Conservation (phyloP, 2,329 filamentous ascomycete genomes). For the Lachnellula arida region DNA sequence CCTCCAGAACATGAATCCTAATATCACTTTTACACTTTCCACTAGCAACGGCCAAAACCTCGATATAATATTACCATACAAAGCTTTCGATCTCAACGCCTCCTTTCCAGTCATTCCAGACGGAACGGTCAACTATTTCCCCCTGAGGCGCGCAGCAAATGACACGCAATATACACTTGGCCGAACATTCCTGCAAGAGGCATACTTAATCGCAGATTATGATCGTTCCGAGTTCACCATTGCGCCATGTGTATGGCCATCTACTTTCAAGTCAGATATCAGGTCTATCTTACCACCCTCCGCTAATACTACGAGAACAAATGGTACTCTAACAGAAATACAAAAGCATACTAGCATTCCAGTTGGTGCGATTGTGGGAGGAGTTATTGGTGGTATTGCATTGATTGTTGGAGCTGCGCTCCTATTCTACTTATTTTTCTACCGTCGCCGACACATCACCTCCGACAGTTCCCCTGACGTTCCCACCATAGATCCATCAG, state of each 20-base stretch:
- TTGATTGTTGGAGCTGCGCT: no score
- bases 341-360: no score
- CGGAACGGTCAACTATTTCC: conserved; percentile 31
- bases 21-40: conserved; percentile 31
- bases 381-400: no score
- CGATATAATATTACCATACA: conserved; percentile 32
- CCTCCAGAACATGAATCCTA: conserved; percentile 26
- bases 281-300: conserved; percentile 13
- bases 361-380: no score
- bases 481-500: no score
- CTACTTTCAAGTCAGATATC: conserved; percentile 1
- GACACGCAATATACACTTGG: conserved; percentile 33
- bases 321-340: no score
- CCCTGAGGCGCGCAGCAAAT: conserved; percentile 30
- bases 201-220: conserved; percentile 34
- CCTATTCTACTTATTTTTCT: no score
- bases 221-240: conserved; percentile 34
- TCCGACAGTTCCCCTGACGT: no score
- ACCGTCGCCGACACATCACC: no score
- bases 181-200: conserved; percentile 35
- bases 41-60: conserved; percentile 21
- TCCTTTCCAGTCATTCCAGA: conserved; percentile 28
- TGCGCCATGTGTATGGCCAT: conserved; percentile 13
- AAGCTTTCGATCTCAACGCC: conserved; percentile 33
- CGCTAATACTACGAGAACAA: no score